Evolutionary conservation across 2,329 filamentous ascomycete species (phyloP).

Genomic region (Epichloe gansuensis): DNA sequence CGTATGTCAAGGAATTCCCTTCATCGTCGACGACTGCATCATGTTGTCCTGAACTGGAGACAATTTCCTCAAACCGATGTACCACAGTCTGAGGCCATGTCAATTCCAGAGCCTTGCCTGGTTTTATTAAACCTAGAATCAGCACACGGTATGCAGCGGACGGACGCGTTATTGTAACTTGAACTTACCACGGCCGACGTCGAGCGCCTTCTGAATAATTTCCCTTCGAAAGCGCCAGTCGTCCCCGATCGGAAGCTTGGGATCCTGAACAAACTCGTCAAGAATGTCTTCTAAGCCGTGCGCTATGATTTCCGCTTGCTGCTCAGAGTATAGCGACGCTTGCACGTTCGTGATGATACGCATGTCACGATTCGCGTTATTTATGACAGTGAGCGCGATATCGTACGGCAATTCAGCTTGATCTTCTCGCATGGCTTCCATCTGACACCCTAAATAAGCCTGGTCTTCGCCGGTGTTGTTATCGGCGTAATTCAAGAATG

Average conservation of each 20-base stretch:
- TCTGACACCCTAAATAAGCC: neutral
- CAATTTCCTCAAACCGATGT: neutral
- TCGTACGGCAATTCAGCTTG: neutral
- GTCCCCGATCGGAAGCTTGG: neutral
- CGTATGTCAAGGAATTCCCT: neutral
- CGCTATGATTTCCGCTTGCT: neutral
- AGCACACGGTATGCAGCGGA: no score
- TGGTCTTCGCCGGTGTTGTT: neutral
- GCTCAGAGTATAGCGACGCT: neutral
- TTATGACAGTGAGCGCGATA: neutral
- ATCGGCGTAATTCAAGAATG: constrained; percentile 25
- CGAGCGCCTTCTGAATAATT: neutral
- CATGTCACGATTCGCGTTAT: neutral
- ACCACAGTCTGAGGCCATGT: neutral
- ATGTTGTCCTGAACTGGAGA: neutral
- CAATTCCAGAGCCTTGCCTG: neutral
- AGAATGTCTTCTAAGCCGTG: neutral
- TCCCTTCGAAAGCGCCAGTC: no score
- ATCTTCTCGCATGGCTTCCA: neutral
- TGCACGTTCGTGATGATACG: neutral
- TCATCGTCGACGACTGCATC: neutral
- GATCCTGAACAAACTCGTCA: neutral
- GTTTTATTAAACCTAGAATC: neutral
- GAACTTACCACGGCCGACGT: neutral
- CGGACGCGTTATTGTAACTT: no score